Evolutionary conservation across 2,329 filamentous ascomycete genomes (phyloP).

Genomic region (Colletotrichum ledebouriae): DNA sequence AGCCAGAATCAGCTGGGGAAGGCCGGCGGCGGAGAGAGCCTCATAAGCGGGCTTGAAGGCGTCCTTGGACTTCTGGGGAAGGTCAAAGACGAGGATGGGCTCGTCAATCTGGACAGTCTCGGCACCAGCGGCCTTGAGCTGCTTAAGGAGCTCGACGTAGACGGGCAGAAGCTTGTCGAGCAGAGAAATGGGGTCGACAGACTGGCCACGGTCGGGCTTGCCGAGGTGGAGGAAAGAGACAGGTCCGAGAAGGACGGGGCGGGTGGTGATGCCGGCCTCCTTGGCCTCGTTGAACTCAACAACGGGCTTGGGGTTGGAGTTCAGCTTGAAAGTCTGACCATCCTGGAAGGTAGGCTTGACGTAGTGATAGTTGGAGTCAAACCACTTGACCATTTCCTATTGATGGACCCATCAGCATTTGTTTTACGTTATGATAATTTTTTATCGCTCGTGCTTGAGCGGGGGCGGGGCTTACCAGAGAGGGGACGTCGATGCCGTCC

Average conservation of each 20-base stretch:
- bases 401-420: constrained; percentile 31
- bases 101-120: constrained; percentile 99
- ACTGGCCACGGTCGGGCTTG: constrained; percentile 97
- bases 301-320: constrained; percentile 91
- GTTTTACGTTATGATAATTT: constrained; percentile 52
- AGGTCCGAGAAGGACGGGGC: constrained; percentile 94
- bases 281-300: constrained; percentile 96
- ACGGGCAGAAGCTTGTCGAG: constrained; percentile 93
- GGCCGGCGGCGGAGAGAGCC: constrained; percentile 83
- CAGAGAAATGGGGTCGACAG: constrained; percentile 92
- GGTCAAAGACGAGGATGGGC: constrained; percentile 95
- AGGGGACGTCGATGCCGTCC: constrained; percentile 91
- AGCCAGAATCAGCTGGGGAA: constrained; percentile 89
- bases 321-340: constrained; percentile 95
- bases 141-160: constrained; percentile 91
- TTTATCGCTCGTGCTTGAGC: constrained; percentile 53
- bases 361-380: constrained; percentile 99
- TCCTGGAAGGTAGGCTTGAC: constrained; percentile 99
- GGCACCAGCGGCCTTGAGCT: constrained; percentile 96
- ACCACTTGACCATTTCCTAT: constrained; percentile 99
- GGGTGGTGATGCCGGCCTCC: constrained; percentile 92
- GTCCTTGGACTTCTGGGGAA: constrained; percentile 89
- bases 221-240: constrained; percentile 98
- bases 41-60: constrained; percentile 99
- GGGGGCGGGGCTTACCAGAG: constrained; percentile 60